Evolutionary conservation across 148 eudicot genomes (phyloP).

Genomic region (Persicaria maculosa): DNA sequence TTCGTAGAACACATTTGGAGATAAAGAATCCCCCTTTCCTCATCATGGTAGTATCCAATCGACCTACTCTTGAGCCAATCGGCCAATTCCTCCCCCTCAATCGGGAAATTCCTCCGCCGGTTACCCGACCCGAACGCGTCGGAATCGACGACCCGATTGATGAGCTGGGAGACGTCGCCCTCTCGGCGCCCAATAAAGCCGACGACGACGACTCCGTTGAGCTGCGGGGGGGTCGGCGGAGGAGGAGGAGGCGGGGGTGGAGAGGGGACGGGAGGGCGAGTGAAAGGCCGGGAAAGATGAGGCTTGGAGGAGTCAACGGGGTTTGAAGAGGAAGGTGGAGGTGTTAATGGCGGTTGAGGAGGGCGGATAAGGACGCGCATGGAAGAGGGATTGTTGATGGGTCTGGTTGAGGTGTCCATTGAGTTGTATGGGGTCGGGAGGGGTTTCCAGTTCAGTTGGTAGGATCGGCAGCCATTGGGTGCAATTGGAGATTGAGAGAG

Average conservation of each 20-base stretch:
- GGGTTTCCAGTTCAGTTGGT: not conserved
- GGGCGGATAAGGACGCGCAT: constrained; percentile 70
- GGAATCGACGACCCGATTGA: constrained; percentile 64
- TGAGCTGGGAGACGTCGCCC: constrained; percentile 44
- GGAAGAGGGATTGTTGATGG: constrained; percentile 28
- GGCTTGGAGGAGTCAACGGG: constrained; percentile 12
- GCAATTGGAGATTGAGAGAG: not conserved
- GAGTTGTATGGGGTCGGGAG: not conserved
- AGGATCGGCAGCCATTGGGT: constrained; percentile 8
- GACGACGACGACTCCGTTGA: constrained; percentile 60
- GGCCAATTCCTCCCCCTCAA: constrained; percentile 22
- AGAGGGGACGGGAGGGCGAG: constrained; percentile 6
- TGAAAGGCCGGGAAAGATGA: constrained; percentile 9
- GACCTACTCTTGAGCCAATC: constrained; percentile 35
- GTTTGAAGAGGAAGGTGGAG: constrained; percentile 8
- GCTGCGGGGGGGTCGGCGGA: constrained; percentile 18
- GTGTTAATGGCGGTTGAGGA: constrained; percentile 16
- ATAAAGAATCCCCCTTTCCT: constrained; percentile 49
- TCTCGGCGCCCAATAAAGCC: constrained; percentile 57
- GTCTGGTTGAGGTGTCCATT: constrained; percentile 10
- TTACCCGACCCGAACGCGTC: constrained; percentile 59
- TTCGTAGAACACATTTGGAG: constrained; percentile 39
- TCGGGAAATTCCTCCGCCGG: constrained; percentile 21
- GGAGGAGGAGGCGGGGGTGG: constrained; percentile 16
- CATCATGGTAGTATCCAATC: constrained; percentile 54